Base-by-base conservation (phyloP, 2,329 filamentous ascomycete genomes). In the Ceratocystis colombiana region DNA sequence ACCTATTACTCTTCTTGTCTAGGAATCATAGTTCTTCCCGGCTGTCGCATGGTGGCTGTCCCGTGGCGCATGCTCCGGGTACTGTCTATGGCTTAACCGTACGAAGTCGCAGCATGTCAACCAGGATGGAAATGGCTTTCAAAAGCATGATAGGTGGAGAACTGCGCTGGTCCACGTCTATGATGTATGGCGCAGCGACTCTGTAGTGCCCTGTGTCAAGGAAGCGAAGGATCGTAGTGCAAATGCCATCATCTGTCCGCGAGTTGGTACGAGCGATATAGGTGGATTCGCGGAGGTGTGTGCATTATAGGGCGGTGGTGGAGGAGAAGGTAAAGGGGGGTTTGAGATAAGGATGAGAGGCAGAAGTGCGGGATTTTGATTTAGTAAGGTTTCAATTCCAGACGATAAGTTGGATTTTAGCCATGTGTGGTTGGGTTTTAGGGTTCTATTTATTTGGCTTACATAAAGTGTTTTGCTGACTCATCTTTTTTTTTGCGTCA, bases 201-300 rank as follows among this genome's bases (percentile, higher is more conserved):
- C 82, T n/a, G 79, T 84, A 70, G 75, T 76, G 64, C 77, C 82
- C 25, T 72, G 82, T 46, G 81, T 85, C 5, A 76, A 79, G 22
- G 83, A 85, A 73, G 80, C 80, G 64, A 81, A 84, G 75, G 74
- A 74, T 67, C 77, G 82, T 45, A 82, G 83, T 1, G 83, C 83
- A 5, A 86, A 86, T 71, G 83, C 83, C 25, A 74, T 85, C 69
- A 81, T 86, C 69, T 81, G 79, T 63, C 73, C 85, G 69, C 77
- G 82, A 55, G 85, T 85, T 70, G 83, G 86, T 70, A 77, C 80
- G 3, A 59, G 53, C 17, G 28, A 53, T 25, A 10, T 59, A 1
- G 28, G 20, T 53, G 48, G 48, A 5, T 53, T 53, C 15, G 3
- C 48, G 2, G 3, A 28, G 22, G 48, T 53, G 22, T 50, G 20